Evolutionary conservation across 2,329 filamentous ascomycete genomes (phyloP).

Genomic region (Stagonosporopsis vannaccii): DNA sequence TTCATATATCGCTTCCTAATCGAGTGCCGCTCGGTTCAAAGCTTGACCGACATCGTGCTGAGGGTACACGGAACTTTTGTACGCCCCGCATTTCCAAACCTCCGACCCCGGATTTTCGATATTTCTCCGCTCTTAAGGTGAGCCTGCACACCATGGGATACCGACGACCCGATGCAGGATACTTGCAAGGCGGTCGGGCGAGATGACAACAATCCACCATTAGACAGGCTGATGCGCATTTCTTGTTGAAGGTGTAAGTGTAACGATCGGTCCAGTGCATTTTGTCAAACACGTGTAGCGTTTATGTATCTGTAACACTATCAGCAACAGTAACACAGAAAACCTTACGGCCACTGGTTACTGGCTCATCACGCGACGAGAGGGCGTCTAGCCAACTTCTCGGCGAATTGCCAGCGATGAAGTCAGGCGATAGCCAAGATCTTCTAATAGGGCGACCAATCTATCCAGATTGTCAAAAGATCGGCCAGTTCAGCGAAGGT

Average conservation of each 20-base stretch:
- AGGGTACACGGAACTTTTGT: not conserved
- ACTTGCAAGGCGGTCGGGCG: not conserved
- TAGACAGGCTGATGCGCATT: not conserved
- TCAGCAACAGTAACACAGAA: not conserved
- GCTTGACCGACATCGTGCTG: not conserved
- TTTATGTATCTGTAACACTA: not conserved
- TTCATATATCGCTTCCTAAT: not conserved
- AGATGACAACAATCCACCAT: not conserved
- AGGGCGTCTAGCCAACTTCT: not conserved
- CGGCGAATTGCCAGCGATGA: not conserved
- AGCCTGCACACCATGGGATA: not conserved
- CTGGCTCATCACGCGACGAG: not conserved
- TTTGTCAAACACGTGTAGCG: not conserved
- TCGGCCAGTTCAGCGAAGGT: slow-evolving; percentile 3
- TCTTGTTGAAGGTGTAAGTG: not conserved
- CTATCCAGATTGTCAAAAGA: slow-evolving; percentile 2
- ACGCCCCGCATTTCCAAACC: slow-evolving; percentile 9
- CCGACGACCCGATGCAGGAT: not conserved
- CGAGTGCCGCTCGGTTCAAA: not conserved
- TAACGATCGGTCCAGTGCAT: not conserved
- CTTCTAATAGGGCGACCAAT: not conserved
- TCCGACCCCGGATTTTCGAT: slow-evolving; percentile 2
- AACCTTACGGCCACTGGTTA: not conserved
- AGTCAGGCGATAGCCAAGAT: slow-evolving; percentile 2
- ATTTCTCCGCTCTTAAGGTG: slow-evolving; percentile 8